Conservation (phyloP, 169 alveolate species). For the Cryptosporidium bovis region DNA sequence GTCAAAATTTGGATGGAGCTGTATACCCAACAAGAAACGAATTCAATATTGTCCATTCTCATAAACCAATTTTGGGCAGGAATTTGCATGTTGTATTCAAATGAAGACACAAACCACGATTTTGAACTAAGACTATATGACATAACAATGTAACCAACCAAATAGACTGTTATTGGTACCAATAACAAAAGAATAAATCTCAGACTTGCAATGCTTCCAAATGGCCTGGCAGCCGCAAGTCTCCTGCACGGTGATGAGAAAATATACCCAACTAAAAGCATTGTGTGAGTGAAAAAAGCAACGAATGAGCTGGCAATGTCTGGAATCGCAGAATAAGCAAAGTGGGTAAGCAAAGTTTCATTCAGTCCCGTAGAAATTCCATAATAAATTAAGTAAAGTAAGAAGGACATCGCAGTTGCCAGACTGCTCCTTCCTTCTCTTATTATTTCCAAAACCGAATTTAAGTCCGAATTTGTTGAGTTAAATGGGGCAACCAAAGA, state of each 20-base stretch:
- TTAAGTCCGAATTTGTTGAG: slow-evolving; percentile 84
- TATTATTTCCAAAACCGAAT: slow-evolving; percentile 85
- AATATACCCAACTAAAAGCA: slow-evolving; percentile 26
- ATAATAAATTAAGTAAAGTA: slow-evolving; percentile 14
- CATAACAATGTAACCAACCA: slow-evolving; percentile 43
- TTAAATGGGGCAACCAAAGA: slow-evolving; percentile 92
- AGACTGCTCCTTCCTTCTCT: slow-evolving; percentile 74
- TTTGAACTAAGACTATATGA: slow-evolving; percentile 20
- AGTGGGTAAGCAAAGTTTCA: slow-evolving; percentile 50
- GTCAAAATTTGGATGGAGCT: slow-evolving; percentile 43
- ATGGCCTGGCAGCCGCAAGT: slow-evolving; percentile 70
- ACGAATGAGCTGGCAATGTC: slow-evolving; percentile 49
- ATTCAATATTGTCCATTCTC: slow-evolving; percentile 62
- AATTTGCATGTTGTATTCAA: not conserved
- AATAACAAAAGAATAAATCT: slow-evolving; percentile 18
- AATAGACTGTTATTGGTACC: slow-evolving; percentile 7
- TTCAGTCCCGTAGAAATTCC: slow-evolving; percentile 26
- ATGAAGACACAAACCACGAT: slow-evolving; percentile 56
- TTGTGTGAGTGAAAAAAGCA: slow-evolving; percentile 56
- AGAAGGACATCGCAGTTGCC: slow-evolving; percentile 57
- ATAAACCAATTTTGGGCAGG: slow-evolving; percentile 73
- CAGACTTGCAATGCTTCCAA: slow-evolving; percentile 56
- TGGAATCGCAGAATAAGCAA: slow-evolving; percentile 50
- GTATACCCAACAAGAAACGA: slow-evolving; percentile 39
- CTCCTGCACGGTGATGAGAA: slow-evolving; percentile 47